Base-by-base conservation (phyloP, 352 stramenopile species). In the Phytophthora podocarpi region DNA sequence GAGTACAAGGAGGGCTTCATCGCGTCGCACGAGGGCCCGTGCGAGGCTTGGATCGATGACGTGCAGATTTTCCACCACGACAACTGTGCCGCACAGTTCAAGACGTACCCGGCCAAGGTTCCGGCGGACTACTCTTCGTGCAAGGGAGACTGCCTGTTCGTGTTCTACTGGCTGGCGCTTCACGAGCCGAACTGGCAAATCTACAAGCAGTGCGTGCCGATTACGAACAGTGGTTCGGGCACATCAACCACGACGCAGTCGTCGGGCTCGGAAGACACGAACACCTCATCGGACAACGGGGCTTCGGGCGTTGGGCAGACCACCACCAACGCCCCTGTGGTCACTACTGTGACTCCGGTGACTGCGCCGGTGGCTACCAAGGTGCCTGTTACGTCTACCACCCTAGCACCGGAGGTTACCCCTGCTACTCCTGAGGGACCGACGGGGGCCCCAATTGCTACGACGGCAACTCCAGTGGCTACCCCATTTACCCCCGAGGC, bases 111-210 rank as follows among this genome's bases (percentile, higher is more conserved):
- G 7, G 80, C 72, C 18, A 55, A 62, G 5, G 72, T 89, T 23
- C 74, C 64, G 0, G 59, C 80, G 11, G 68, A 80, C 64, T 89
- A 70, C 59, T 71, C 49, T 2, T 23, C 57, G 30, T 89, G 75
- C 67, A 69, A 68, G 46, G 72, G 72, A 12, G 73, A 64, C 23
- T 89, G 80, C 26, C 46, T 58, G 16, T 50, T 89, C 30, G 59
- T 50, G 23, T 86, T 88, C 61, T 81, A 80, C 70, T 85, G 76
- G 70, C 42, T 79, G 18, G 73, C 70, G 15, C 39, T 80, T 20
- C 67, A 82, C 65, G 53, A 58, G 48, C 34, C 59, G 0, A 12
- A 71, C 10, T 82, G 70, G 74, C 70, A 82, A 40, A 59, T 78
- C 26, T 82, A 82, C 62, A 72, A 77, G 57, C 58, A 87, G 27